Evolutionary conservation across 2,329 filamentous ascomycete species (phyloP), one percentile per base, ranked within the genome.

Genomic region (Cladosporium sp.): DNA sequence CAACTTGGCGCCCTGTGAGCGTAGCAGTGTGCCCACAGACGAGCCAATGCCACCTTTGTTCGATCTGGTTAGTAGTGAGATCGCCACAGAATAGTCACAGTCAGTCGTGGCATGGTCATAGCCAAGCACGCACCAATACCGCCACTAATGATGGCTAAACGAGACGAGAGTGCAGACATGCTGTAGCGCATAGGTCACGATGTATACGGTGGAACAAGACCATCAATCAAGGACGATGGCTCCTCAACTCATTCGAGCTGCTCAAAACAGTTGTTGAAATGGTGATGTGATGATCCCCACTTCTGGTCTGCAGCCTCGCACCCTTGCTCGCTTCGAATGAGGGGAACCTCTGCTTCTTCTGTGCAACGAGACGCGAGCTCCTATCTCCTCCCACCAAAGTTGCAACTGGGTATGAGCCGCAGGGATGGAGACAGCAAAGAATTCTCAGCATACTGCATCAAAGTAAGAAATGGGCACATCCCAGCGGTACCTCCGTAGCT

Each of bases 111-210:
- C 4, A 19, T 17, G 22, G 13, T 45, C 6, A n/a, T 17, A 37
- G 12, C 32, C 51, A 24, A 13, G 25, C 55, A 56, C 64, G 48
- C 71, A 75, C 75, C 75, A 58, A 77, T 64, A 13, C 75, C 75
- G 37, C 75, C 75, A 9, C 73, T 71, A 44, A 78, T 71, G 58
- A 77, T 75, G 2, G 74, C 75, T 15, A 77, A 65, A 54, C 75
- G 67, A 54, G 69, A 68, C 7, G 71, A 62, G 28, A 74, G 70
- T 7, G 74, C 71, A 15, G 40, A 4, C 52, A 55, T 55, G 6
- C 1, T 36, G 39, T 45, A 53, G 28, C 17, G 8, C 15, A 3
- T 9, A 9, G 12, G 28, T 3, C 2, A 10, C 28, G 28, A 9
- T 10, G 8, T 32, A 32, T 32, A 32, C 8, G 12, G 12, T 32